Base-by-base conservation (phyloP, 2,329 filamentous ascomycete genomes). In the Colletotrichum sp. region DNA sequence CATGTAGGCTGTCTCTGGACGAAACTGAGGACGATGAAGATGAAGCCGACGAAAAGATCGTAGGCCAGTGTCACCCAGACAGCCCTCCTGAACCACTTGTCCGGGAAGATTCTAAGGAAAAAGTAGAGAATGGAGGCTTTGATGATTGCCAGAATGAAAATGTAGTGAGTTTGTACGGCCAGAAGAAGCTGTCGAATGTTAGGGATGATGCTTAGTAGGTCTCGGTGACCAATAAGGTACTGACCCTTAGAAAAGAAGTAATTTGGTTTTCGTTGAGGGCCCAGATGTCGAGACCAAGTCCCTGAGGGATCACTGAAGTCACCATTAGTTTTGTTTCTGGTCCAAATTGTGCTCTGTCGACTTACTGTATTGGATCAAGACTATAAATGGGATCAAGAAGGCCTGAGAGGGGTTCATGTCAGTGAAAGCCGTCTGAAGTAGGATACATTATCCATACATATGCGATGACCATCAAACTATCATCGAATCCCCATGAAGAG, bases 221-320 rank as follows among this genome's bases (percentile, higher is more conserved):
- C 8, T 18, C 8, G 44, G 5, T 16, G 36, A 15, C 6, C 18
- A n/a, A 9, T 6, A 6, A 28, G 48, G 16, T 18, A 28, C 55
- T 26, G 10, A 63, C 55, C 16, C 55, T 72, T 8, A 72, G 72
- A 22, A 72, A 67, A 22, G 52, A 30, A 10, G 72, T 67, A 8
- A 63, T 72, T 30, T 75, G 72, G 28, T 62, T 39, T 9, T 44
- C 62, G 5, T 63, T 64, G 9, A 75, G 52, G 15, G 86, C 89
- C 89, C 89, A 91, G 13, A 90, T 84, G 63, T 91, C 89, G 15
- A 80, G 84, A 4, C 89, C 88, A 6, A 90, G 81, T 1, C 89
- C 89, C 62, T 87, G 83, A 22, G 82, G 68, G 5, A 67, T 67
- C 62, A 68, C 72, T 72, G 4, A 6, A 13, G 18, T 6, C 7